Evolutionary conservation across 176 grass and related monocot genomes (phyloP).

Genomic region (Carex parvula): DNA sequence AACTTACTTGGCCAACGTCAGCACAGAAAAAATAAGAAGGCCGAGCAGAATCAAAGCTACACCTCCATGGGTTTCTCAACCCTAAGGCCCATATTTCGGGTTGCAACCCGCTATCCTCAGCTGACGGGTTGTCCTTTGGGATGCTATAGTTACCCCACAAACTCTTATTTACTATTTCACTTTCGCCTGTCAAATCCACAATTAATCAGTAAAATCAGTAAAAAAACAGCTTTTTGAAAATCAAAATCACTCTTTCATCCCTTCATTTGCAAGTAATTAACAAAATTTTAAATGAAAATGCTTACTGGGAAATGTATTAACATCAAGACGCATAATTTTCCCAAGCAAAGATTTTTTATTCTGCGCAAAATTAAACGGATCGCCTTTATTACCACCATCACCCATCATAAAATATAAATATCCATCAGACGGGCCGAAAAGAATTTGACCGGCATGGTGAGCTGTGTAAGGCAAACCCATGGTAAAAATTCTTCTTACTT

Average conservation of each 20-base stretch:
- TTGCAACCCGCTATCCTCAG: conserved; percentile 42
- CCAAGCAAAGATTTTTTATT: conserved; percentile 86
- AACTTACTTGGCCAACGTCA: conserved; percentile 73
- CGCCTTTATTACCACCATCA: conserved; percentile 80
- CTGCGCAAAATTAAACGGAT: conserved; percentile 88
- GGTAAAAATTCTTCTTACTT: conserved; percentile 81
- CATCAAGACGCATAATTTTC: conserved; percentile 77
- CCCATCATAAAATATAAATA: conserved; percentile 96
- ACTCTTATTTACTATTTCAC: conserved; percentile 45
- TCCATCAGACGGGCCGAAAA: conserved; percentile 77
- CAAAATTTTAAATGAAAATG: background rate
- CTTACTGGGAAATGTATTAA: conserved; percentile 59
- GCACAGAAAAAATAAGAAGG: conserved; percentile 95
- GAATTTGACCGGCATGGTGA: conserved; percentile 73
- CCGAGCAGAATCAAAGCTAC: conserved; percentile 70
- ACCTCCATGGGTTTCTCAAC: conserved; percentile 93
- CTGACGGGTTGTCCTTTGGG: conserved; percentile 83
- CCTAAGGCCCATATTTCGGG: conserved; percentile 83
- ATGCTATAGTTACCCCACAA: conserved; percentile 86
- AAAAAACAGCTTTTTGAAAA: too few species aligned
- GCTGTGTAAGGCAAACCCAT: conserved; percentile 64
- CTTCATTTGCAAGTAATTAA: too few species aligned
- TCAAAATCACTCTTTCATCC: too few species aligned
- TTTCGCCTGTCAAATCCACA: conserved; percentile 46
- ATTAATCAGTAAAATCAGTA: background rate